Evolutionary conservation across 73 alveolate species (phyloP).

Genomic region (Tetrahymena thermophila): DNA sequence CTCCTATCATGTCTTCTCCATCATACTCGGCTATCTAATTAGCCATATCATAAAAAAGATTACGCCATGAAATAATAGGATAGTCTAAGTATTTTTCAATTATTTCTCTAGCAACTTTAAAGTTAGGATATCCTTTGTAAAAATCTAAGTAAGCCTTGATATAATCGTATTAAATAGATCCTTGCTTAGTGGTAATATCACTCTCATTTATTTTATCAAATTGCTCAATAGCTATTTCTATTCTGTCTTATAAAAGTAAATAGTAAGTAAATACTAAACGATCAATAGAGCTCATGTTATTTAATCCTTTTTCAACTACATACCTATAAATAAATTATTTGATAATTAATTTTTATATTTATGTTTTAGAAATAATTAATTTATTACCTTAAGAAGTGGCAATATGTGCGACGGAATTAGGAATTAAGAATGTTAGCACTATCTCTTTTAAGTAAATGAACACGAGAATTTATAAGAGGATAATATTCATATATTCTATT

Average conservation of each 20-base stretch:
- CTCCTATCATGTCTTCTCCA: slow-evolving; percentile 45
- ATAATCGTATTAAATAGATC: slow-evolving; percentile 58
- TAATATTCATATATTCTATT: slow-evolving; percentile 65
- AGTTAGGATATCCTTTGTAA: slow-evolving; percentile 54
- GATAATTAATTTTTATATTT: background rate
- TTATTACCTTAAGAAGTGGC: slow-evolving; percentile 19
- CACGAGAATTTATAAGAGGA: slow-evolving; percentile 89
- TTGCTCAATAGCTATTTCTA: slow-evolving; percentile 33
- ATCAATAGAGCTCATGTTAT: slow-evolving; percentile 17
- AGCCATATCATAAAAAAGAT: slow-evolving; percentile 62
- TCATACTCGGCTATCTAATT: slow-evolving; percentile 64
- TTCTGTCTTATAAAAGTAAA: slow-evolving; percentile 32
- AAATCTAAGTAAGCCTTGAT: slow-evolving; percentile 64
- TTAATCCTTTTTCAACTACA: slow-evolving; percentile 30
- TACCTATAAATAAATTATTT: background rate
- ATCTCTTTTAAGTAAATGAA: slow-evolving; percentile 66
- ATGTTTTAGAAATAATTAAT: background rate
- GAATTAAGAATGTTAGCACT: slow-evolving; percentile 21
- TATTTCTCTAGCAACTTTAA: slow-evolving; percentile 64
- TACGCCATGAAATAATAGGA: slow-evolving; percentile 80
- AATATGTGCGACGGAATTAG: slow-evolving; percentile 30
- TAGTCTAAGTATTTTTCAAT: slow-evolving; percentile 61
- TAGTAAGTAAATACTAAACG: slow-evolving; percentile 27
- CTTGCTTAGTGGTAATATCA: background rate
- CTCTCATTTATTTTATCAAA: slow-evolving; percentile 4